Evolutionary conservation across 2,329 filamentous ascomycete genomes (phyloP).

Genomic region (Ophiostoma tasmaniense): DNA sequence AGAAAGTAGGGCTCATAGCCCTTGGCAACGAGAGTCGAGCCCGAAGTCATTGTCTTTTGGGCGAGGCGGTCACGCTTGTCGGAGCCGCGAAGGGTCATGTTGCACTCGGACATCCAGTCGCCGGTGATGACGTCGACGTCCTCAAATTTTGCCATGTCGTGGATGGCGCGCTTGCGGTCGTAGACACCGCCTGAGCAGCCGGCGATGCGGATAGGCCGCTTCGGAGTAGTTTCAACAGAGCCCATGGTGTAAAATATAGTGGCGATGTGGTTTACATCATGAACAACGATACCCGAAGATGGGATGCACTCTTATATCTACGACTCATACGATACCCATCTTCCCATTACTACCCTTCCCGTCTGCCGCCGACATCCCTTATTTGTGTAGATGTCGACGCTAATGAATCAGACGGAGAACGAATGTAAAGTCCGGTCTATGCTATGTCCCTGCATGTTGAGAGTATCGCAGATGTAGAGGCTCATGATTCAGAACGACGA

Average conservation of each 20-base stretch:
- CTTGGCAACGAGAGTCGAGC: constrained; percentile 10
- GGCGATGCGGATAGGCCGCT: constrained; percentile 26
- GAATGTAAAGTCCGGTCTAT: not conserved
- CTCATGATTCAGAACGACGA: not conserved
- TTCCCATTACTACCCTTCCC: not conserved
- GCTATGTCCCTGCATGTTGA: not conserved
- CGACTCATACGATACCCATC: not conserved
- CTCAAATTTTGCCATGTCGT: constrained; percentile 29
- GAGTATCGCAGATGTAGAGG: not conserved
- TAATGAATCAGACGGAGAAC: not conserved
- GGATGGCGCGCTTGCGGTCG: constrained; percentile 33
- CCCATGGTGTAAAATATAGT: constrained; percentile 10
- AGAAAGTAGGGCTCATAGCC: constrained; percentile 28
- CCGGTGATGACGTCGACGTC: constrained; percentile 27
- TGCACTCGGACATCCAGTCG: constrained; percentile 30
- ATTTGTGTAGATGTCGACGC: not conserved
- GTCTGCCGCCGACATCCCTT: not conserved
- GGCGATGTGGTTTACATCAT: not conserved
- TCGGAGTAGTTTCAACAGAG: constrained; percentile 14
- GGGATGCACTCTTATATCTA: not conserved
- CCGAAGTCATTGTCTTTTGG: constrained; percentile 23
- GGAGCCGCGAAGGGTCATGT: constrained; percentile 27
- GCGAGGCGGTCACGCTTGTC: not conserved
- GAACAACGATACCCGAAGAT: not conserved
- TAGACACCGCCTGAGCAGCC: constrained; percentile 31